These are phyloP conservation scores for Solanum arcanum DNA, from an alignment of 257 asterid species.

Conservation along the genomic window DNA sequence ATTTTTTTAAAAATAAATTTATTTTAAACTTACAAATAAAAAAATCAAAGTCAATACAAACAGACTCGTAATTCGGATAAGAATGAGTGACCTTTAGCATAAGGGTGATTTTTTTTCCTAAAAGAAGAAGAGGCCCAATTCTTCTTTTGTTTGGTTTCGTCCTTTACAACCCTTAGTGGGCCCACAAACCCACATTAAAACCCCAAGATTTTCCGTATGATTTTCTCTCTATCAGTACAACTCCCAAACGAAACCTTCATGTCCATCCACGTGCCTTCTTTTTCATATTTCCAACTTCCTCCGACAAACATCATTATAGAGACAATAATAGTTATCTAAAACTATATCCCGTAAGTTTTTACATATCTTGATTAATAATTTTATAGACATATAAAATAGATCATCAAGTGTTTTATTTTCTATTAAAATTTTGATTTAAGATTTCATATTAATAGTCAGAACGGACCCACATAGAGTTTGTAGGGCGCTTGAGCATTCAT, in stretches of 20 bases:
- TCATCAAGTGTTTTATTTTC: background rate
- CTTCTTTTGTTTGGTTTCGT: background rate
- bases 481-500: too few relatives aligned
- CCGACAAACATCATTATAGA: background rate
- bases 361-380: background rate
- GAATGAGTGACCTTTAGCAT: background rate
- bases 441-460: background rate
- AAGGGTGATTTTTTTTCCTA: background rate
- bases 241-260: background rate
- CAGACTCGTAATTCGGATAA: background rate
- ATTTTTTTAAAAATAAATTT: too few relatives aligned
- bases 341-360: too few relatives aligned
- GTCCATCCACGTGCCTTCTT: background rate
- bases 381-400: background rate
- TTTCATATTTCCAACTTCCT: background rate
- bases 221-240: background rate
- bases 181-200: background rate
- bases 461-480: too few relatives aligned
- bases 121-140: background rate
- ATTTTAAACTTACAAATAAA: rapidly evolving
- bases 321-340: too few relatives aligned
- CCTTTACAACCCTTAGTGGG: background rate
- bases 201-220: background rate
- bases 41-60: rapidly evolving
- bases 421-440: background rate